A percentile compares a stretch with the other conserved stretches of the same genome.
phyloP scores from a whole-genome alignment of 140 eudicot genomes.

The Senecio squalidus region DNA sequence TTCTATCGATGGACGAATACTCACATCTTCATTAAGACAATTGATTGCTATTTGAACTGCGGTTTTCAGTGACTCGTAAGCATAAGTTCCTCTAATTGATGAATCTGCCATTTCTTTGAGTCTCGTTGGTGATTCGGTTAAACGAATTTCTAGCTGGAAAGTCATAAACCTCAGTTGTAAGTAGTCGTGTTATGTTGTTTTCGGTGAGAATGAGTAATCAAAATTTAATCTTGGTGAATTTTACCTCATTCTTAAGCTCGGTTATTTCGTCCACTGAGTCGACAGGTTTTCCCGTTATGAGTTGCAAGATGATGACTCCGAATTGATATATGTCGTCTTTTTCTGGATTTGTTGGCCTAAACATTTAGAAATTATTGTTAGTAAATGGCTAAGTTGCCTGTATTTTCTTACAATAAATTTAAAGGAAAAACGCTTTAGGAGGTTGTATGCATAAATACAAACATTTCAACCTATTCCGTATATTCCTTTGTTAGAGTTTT shows the following conservation, averaged over 20 bases:
- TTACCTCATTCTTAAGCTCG: conserved; percentile 63
- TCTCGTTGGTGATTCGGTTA: conserved; percentile 63
- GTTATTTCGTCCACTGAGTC: conserved; percentile 49
- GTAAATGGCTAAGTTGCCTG: no score
- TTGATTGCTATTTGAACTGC: conserved; percentile 62
- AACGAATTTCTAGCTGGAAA: conserved; percentile 70
- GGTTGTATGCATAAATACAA: no score
- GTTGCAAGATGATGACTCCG: conserved; percentile 75
- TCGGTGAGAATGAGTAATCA: neutral
- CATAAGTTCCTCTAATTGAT: conserved; percentile 69
- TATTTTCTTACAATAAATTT: no score
- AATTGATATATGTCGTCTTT: conserved; percentile 76
- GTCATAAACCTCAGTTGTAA: neutral
- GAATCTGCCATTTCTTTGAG: conserved; percentile 53
- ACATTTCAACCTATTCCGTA: no score
- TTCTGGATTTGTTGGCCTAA: conserved; percentile 42
- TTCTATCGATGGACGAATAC: conserved; percentile 79
- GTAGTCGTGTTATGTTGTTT: neutral
- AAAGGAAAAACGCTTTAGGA: no score
- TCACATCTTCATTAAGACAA: conserved; percentile 59
- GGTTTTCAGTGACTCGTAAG: conserved; percentile 78
- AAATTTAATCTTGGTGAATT: neutral
- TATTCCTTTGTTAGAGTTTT: no score
- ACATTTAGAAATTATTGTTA: conserved; percentile 5
- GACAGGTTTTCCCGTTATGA: conserved; percentile 69